Percentiles rank a stretch among this genome's conserved stretches.
These are phyloP conservation scores for Melampsora medusae DNA, from an alignment of 1,284 basidiomycete genomes.

Conservation along the genomic window DNA sequence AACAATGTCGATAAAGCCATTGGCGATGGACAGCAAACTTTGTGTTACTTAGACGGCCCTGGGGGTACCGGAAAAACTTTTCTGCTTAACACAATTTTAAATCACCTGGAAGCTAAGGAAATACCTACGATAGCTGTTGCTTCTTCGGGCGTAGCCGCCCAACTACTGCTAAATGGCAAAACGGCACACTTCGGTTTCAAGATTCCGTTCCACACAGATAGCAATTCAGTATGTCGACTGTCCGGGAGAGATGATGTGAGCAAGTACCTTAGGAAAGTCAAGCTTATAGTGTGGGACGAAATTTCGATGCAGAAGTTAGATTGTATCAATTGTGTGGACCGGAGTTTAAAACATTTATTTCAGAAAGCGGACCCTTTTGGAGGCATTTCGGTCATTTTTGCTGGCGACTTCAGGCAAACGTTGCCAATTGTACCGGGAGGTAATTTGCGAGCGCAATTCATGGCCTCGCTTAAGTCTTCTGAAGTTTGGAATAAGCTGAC, in stretches of 20 bases:
- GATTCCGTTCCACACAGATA: neutral
- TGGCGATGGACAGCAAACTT: too few relatives aligned
- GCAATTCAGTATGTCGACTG: neutral
- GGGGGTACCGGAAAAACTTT: neutral
- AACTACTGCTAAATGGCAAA: neutral
- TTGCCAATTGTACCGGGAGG: neutral
- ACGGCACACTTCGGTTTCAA: slow-evolving; percentile 4
- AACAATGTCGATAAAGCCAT: too few relatives aligned
- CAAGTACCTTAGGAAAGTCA: neutral
- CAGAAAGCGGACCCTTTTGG: neutral
- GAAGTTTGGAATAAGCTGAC: neutral
- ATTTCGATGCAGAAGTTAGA: neutral
- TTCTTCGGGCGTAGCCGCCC: neutral
- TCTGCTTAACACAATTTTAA: neutral
- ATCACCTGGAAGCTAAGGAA: neutral
- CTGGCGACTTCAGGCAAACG: slow-evolving; percentile 16
- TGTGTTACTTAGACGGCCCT: neutral
- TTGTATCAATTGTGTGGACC: neutral
- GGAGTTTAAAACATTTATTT: neutral
- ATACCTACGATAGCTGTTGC: neutral
- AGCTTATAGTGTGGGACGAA: slow-evolving; percentile 15
- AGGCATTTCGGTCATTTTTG: neutral
- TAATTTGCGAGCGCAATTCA: neutral
- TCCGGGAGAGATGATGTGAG: neutral
- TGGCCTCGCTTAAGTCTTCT: neutral